phyloP scores from a whole-genome alignment of 306 rosid genomes.

The Vachellia collinsii region DNA sequence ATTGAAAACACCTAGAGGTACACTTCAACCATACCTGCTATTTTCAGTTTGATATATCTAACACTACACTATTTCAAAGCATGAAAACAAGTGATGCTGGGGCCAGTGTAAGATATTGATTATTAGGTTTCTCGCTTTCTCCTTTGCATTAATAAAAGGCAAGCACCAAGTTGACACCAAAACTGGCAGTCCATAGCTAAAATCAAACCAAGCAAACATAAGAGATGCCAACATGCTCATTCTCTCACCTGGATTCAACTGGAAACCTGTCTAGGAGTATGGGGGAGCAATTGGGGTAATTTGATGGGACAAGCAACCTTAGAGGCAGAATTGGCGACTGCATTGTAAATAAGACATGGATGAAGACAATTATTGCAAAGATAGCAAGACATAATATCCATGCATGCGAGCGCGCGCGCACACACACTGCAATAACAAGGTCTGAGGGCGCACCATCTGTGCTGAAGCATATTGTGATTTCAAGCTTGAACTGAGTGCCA shows the following conservation, averaged over 20 bases:
- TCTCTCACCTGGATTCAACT: conserved; percentile 75
- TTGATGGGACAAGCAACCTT: conserved; percentile 84
- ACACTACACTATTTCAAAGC: background rate
- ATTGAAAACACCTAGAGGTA: conserved; percentile 10
- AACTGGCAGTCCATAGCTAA: conserved; percentile 12
- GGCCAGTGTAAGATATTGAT: background rate
- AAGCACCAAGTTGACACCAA: conserved; percentile 15
- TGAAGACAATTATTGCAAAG: conserved; percentile 28
- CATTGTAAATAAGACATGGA: conserved; percentile 39
- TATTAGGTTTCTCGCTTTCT: background rate
- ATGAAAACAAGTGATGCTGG: background rate
- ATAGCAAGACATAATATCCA: background rate
- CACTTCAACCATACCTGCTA: background rate
- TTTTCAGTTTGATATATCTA: conserved; percentile 8
- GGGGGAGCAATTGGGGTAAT: conserved; percentile 89
- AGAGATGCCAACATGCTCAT: conserved; percentile 30
- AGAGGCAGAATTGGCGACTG: conserved; percentile 94
- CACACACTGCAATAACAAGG: background rate
- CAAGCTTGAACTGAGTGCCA: conserved; percentile 85
- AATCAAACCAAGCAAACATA: conserved; percentile 25
- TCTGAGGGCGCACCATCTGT: conserved; percentile 63
- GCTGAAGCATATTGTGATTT: conserved; percentile 80
- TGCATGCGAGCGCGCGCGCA: background rate
- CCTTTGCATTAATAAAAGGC: conserved; percentile 30
- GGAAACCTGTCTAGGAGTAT: conserved; percentile 84